phyloP scores from a whole-genome alignment of 129 eudicot genomes.

The Mikania micrantha region DNA sequence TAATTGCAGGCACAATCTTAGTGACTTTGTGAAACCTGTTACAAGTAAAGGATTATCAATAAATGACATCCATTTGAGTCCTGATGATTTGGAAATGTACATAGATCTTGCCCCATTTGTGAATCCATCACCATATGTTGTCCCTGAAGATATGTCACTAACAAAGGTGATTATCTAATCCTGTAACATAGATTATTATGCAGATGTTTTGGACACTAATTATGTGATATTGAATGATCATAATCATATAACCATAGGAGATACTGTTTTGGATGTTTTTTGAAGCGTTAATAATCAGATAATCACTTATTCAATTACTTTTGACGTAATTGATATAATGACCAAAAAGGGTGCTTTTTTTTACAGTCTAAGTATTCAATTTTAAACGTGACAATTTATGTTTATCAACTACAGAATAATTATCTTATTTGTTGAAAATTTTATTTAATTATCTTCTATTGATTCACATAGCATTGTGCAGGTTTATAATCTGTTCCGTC shows the following conservation, averaged over 20 bases:
- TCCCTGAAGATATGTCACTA: constrained; percentile 97
- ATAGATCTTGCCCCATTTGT: constrained; percentile 93
- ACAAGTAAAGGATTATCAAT: constrained; percentile 84
- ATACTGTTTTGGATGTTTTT: not conserved
- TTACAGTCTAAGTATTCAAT: not conserved
- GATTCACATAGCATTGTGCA: constrained; percentile 26
- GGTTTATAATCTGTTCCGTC: constrained; percentile 97
- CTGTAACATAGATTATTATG: not conserved
- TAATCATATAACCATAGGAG: not conserved
- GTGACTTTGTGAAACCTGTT: constrained; percentile 95
- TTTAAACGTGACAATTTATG: not conserved
- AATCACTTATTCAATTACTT: not conserved
- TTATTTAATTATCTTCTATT: not conserved
- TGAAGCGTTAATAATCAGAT: not conserved
- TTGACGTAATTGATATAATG: not conserved
- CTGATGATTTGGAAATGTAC: constrained; percentile 94
- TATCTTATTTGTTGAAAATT: not conserved
- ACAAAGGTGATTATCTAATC: constrained; percentile 53
- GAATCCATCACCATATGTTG: constrained; percentile 92
- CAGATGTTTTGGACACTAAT: not conserved
- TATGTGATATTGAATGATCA: not conserved
- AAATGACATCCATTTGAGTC: constrained; percentile 67
- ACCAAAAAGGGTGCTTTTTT: not conserved
- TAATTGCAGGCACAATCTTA: constrained; percentile 72
- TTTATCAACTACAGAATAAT: too few relatives aligned